A percentile compares a stretch with the other conserved stretches of the same genome.
These are phyloP conservation scores for Saccharomyces eubayanus DNA, from an alignment of 805 yeast species.

Conservation along the genomic window DNA sequence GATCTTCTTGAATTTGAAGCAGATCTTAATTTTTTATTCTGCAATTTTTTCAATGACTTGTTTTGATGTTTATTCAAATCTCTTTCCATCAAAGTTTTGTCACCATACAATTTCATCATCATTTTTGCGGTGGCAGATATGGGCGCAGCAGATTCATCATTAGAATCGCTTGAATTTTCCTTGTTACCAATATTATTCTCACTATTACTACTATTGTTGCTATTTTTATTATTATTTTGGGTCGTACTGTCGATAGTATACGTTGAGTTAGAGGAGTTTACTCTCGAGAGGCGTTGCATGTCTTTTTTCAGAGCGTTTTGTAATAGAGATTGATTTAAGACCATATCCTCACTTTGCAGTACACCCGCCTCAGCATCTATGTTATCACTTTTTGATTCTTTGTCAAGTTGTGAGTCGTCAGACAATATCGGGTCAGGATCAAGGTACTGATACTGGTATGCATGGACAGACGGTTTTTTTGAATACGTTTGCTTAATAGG, in stretches of 20 bases:
- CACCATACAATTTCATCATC: constrained; percentile 13
- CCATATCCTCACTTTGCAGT: constrained; percentile 17
- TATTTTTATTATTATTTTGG: not conserved
- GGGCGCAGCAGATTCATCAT: not conserved
- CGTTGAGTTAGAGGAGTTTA: not conserved
- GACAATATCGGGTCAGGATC: not conserved
- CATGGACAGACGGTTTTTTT: constrained; percentile 5
- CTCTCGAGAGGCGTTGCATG: constrained; percentile 11
- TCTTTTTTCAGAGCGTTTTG: constrained; percentile 17
- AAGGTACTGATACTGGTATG: constrained; percentile 11
- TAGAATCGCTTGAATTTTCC: not conserved
- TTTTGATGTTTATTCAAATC: constrained; percentile 1
- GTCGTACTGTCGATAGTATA: not conserved
- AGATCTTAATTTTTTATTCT: not conserved
- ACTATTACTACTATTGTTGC: not conserved
- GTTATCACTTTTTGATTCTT: not conserved
- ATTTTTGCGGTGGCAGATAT: constrained; percentile 13
- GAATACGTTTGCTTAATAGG: not conserved
- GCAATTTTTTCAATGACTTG: not conserved
- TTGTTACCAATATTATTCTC: constrained; percentile 1
- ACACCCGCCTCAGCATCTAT: constrained; percentile 8
- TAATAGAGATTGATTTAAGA: constrained; percentile 14
- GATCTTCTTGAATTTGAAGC: not conserved
- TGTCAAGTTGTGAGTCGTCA: not conserved
- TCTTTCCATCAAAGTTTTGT: constrained; percentile 5